Conservation (phyloP, 805 yeast species). For the Myxozyma lipomycoides region DNA sequence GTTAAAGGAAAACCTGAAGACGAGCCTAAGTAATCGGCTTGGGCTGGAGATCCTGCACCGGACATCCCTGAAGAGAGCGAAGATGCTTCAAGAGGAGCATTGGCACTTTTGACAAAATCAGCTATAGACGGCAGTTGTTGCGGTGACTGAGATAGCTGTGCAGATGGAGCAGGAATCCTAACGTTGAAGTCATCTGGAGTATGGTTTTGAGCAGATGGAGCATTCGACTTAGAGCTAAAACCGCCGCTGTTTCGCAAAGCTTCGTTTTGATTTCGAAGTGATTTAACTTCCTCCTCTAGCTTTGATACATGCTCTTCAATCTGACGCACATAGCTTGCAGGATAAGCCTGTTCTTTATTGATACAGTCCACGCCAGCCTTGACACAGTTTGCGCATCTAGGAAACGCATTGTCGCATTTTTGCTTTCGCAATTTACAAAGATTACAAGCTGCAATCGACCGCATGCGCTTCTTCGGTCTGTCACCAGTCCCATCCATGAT, state of each 20-base stretch:
- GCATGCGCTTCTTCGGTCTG: slow-evolving; percentile 12
- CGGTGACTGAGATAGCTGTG: not conserved
- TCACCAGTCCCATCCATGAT: not conserved
- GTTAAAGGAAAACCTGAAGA: slow-evolving; percentile 26
- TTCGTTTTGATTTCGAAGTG: slow-evolving; percentile 3
- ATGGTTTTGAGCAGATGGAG: not conserved
- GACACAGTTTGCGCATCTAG: slow-evolving; percentile 56
- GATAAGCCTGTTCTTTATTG: slow-evolving; percentile 26
- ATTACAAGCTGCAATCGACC: slow-evolving; percentile 75
- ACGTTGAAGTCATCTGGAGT: not conserved
- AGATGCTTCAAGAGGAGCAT: slow-evolving; percentile 5
- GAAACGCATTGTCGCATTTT: slow-evolving; percentile 63
- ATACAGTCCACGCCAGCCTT: slow-evolving; percentile 69
- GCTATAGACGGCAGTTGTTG: slow-evolving; percentile 17
- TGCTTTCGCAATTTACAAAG: slow-evolving; percentile 68
- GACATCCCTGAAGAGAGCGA: not conserved
- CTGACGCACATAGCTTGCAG: slow-evolving; percentile 24
- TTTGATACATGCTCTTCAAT: slow-evolving; percentile 20
- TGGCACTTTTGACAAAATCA: slow-evolving; percentile 15
- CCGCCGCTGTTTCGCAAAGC: not conserved
- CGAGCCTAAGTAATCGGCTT: slow-evolving; percentile 18
- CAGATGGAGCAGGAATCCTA: not conserved
- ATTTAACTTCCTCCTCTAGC: slow-evolving; percentile 6
- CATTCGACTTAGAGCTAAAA: no score
- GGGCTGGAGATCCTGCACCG: not conserved